Evolutionary conservation across 2,329 filamentous ascomycete genomes (phyloP).

Genomic region (Colletotrichum musae): DNA sequence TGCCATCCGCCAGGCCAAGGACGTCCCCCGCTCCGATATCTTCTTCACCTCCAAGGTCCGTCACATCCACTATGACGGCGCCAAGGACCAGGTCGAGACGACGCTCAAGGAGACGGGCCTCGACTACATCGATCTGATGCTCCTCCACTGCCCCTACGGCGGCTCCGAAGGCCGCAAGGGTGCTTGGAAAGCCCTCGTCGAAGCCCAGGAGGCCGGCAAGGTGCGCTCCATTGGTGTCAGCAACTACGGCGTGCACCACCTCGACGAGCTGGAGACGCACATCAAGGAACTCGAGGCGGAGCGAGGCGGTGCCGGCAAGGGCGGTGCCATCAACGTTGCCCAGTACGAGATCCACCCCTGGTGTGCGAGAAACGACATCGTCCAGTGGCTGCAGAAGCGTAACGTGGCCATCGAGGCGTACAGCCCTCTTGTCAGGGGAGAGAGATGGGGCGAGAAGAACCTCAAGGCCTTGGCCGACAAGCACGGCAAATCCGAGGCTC

Average conservation of each 20-base stretch:
- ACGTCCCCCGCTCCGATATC: constrained; percentile 61
- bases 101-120: constrained; percentile 75
- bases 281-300: constrained; percentile 74
- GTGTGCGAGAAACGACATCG: constrained; percentile 84
- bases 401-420: constrained; percentile 76
- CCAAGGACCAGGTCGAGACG: constrained; percentile 74
- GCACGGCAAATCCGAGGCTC: constrained; percentile 80
- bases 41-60: constrained; percentile 71
- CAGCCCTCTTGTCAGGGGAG: constrained; percentile 73
- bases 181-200: constrained; percentile 75
- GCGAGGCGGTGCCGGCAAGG: constrained; percentile 73
- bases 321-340: constrained; percentile 83
- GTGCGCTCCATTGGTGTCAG: constrained; percentile 74
- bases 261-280: constrained; percentile 72
- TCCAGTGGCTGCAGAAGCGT: constrained; percentile 79
- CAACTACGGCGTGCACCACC: constrained; percentile 76
- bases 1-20: constrained; percentile 57
- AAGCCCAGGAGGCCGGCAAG: constrained; percentile 73
- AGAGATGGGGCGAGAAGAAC: constrained; percentile 78
- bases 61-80: constrained; percentile 70
- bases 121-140: constrained; percentile 77
- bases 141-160: constrained; percentile 74
- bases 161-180: constrained; percentile 69
- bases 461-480: constrained; percentile 78
- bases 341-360: constrained; percentile 95